Base-by-base conservation (phyloP, 176 grass and related monocot species). In the Phoenix roebelenii region DNA sequence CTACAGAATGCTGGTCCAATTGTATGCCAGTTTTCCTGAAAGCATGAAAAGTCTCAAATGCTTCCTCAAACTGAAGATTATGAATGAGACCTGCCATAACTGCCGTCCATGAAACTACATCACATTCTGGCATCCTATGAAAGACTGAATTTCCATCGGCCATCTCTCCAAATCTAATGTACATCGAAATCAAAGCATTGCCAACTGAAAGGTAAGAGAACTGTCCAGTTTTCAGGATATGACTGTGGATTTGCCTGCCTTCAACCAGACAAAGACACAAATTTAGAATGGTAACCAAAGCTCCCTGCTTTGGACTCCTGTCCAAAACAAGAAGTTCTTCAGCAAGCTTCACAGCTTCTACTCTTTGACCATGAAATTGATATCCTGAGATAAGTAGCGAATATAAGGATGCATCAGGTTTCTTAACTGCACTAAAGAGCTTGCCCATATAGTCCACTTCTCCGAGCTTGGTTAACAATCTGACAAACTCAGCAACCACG, bases 121-220 rank as follows among this genome's bases (percentile, higher is more conserved):
- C 87, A 70, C 16, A 67, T 55, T 54, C 57, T 52, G 48, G 25
- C 67, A 79, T 74, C 54, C 63, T 70, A 74, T 57, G 72, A 63
- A 90, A 91, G 62, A 80, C 69, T 72, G 54, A 52, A 65, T 81
- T 72, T 0, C 78, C 80, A 5, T 68, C 51, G 16, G 70, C 65
- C 75, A 88, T 63, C 6, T 56, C 83, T 62, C 83, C 87, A 53
- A 87, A 60, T 61, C 79, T 80, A 58, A 67, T 74, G 64, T 91
- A 97, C 55, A 76, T 39, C 1, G 92, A 97, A 60, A 97, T 90
- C 72, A 97, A 69, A 74, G 83, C 62, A 75, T 97, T 97, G 57
- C 78, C 52, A 17, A 91, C 84, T 52, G 80, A 77, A 72, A 70
- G 74, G 53, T 79, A 88, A 50, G 51, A 75, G 44, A 88, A 73